Evolutionary conservation across 805 yeast genomes (phyloP), one percentile per base, ranked within the genome.

Genomic region (Kuraishia ogatae): DNA sequence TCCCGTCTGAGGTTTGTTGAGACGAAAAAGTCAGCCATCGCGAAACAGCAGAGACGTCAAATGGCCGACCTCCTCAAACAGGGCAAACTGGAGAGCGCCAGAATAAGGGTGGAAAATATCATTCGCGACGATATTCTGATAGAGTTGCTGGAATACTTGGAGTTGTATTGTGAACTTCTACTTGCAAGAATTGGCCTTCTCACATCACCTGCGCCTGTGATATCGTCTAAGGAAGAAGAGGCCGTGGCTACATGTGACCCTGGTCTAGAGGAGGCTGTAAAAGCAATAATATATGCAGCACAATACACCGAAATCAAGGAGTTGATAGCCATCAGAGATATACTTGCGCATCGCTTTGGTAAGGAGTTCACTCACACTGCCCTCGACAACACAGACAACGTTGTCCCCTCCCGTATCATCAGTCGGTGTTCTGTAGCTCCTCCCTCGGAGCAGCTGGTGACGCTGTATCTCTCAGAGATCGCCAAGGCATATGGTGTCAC

Each of bases 11-110:
- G 85, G 61, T 81, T 87, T 63, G 77, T 84, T 23, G 92, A 89
- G 66, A 86, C 84, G 57, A 87, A 87, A 70, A 87, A 87, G 59
- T 73, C 80, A 2, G 93, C 96, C 0, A 62, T 86, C 20, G 83
- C 91, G 20, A 88, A 88, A 66, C 90, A 86, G 62, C 87, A 82
- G 60, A 73, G 96, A 52, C 72, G 92, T 57, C 73, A 71, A 64
- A 73, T 84, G 66, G 96, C 96, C 1, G 91, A 87, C 51, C 71
- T 89, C 11, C 71, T 90, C 53, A 73, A 78, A 8, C 76, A 74
- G 49, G 90, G 89, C 6, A 89, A 88, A 64, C 92, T 89, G 58
- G 84, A 85, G 53, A 87, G 91, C 61, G 97, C 97, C 11, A 79
- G 79, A 55, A 89, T 89, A 55, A 71, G 96, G 52, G 93, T 89